phyloP scores from a whole-genome alignment of 108 stramenopile species.

The Cylindrotheca closterium region DNA sequence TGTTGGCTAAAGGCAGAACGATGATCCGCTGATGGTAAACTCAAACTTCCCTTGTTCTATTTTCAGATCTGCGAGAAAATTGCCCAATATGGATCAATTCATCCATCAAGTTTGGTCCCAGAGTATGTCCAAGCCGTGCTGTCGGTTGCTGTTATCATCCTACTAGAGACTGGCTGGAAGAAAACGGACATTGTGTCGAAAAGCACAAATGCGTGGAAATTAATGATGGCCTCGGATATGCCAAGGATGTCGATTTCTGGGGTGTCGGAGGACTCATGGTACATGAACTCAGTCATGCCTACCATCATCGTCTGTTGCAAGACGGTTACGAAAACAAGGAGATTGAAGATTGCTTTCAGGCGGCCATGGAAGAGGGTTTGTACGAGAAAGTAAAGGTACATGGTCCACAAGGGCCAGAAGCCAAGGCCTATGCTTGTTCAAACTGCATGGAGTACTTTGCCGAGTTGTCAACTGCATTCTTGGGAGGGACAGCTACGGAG shows the following conservation, averaged over 20 bases:
- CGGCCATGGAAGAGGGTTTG: constrained; percentile 78
- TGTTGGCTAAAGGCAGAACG: neutral
- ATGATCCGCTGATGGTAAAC: neutral
- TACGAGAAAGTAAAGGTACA: constrained; percentile 82
- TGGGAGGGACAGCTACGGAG: constrained; percentile 57
- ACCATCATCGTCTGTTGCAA: constrained; percentile 57
- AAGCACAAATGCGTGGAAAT: constrained; percentile 79
- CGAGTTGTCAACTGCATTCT: constrained; percentile 82
- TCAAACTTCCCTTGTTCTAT: neutral
- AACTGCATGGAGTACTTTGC: constrained; percentile 92
- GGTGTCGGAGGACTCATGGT: constrained; percentile 76
- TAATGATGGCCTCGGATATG: constrained; percentile 53
- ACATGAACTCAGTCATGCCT: constrained; percentile 88
- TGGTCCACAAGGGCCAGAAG: constrained; percentile 46
- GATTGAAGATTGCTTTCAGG: constrained; percentile 62
- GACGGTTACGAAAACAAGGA: constrained; percentile 77
- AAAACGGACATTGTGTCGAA: constrained; percentile 50
- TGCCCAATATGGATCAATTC: constrained; percentile 75
- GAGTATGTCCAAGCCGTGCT: constrained; percentile 48
- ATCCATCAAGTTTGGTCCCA: constrained; percentile 64
- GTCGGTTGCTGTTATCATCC: constrained; percentile 75
- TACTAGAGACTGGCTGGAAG: constrained; percentile 47
- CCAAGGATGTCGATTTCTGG: constrained; percentile 68
- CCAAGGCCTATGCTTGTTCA: constrained; percentile 82
- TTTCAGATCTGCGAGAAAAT: constrained; percentile 30